A percentile compares a stretch with the other conserved stretches of the same genome.
Evolutionary conservation across 345 rosid species (phyloP).

Genomic region (Isatis tinctoria): DNA sequence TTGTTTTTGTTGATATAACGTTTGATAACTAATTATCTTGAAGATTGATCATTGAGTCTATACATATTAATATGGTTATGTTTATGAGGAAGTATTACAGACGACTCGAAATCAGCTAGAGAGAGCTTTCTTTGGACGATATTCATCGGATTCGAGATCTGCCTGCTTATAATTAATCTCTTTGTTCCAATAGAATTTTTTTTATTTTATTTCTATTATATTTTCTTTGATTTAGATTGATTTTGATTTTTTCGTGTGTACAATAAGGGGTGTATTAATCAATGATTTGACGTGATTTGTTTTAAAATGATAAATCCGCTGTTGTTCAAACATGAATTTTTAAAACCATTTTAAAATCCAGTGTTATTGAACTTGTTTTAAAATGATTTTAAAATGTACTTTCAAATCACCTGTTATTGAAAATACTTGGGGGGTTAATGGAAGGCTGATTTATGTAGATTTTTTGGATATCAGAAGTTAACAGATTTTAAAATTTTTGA

Average conservation of each 20-base stretch:
- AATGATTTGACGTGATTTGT: too few species aligned
- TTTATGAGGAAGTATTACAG: conserved; percentile 73
- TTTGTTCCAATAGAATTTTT: conserved; percentile 54
- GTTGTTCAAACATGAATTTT: too few species aligned
- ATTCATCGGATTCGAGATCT: conserved; percentile 68
- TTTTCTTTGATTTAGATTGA: neutral
- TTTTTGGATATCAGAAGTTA: too few species aligned
- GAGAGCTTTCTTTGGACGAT: conserved; percentile 77
- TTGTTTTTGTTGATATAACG: neutral
- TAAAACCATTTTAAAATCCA: too few species aligned
- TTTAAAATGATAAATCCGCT: too few species aligned
- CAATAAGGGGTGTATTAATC: too few species aligned
- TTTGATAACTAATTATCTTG: neutral
- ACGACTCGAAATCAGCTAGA: conserved; percentile 80
- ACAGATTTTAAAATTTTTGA: too few species aligned
- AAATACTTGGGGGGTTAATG: too few species aligned
- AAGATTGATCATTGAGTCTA: neutral
- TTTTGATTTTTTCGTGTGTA: conserved; percentile 9
- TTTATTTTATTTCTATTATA: neutral
- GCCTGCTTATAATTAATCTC: conserved; percentile 83
- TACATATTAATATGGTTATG: neutral
- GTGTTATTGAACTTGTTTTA: too few species aligned
- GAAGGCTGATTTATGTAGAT: too few species aligned
- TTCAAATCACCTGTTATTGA: too few species aligned
- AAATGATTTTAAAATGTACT: too few species aligned